A percentile compares a stretch with the other conserved stretches of the same genome.
Conservation (phyloP, 306 rosid genomes). For the Trifolium subterraneum region DNA sequence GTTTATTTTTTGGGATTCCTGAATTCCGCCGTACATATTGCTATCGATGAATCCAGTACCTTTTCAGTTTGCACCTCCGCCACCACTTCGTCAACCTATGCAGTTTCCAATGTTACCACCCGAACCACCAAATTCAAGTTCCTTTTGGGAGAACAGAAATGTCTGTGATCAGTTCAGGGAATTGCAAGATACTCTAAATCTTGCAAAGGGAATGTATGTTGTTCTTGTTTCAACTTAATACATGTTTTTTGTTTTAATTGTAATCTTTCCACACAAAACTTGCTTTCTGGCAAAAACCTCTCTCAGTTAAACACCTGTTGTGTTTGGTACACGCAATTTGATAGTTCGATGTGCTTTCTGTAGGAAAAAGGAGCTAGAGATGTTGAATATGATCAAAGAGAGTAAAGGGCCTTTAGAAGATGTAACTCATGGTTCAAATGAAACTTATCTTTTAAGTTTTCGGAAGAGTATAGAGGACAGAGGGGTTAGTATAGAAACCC, state of each 20-base stretch:
- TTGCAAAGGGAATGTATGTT: slow-evolving; percentile 69
- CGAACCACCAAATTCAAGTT: slow-evolving; percentile 54
- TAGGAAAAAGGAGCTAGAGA: slow-evolving; percentile 83
- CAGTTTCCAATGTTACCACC: slow-evolving; percentile 60
- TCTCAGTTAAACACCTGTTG: not conserved
- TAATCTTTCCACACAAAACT: not conserved
- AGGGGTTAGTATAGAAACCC: slow-evolving; percentile 62
- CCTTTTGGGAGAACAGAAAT: slow-evolving; percentile 73
- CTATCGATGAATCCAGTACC: slow-evolving; percentile 55
- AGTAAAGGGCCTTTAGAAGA: slow-evolving; percentile 49
- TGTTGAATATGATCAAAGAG: slow-evolving; percentile 59
- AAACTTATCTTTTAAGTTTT: slow-evolving; percentile 40
- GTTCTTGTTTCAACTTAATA: not conserved
- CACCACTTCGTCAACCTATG: slow-evolving; percentile 14
- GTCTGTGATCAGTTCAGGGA: slow-evolving; percentile 56
- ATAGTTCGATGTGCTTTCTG: slow-evolving; percentile 15
- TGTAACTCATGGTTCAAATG: slow-evolving; percentile 41
- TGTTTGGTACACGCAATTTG: slow-evolving; percentile 19
- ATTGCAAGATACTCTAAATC: slow-evolving; percentile 70
- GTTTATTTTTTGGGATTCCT: not conserved
- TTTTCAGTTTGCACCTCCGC: slow-evolving; percentile 46
- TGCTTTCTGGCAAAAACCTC: not conserved
- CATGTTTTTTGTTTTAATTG: slow-evolving; percentile 1
- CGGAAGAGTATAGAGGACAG: slow-evolving; percentile 52
- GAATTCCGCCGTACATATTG: not conserved